phyloP scores from a whole-genome alignment of 148 eudicot genomes.

The Rhododendron vialii region DNA sequence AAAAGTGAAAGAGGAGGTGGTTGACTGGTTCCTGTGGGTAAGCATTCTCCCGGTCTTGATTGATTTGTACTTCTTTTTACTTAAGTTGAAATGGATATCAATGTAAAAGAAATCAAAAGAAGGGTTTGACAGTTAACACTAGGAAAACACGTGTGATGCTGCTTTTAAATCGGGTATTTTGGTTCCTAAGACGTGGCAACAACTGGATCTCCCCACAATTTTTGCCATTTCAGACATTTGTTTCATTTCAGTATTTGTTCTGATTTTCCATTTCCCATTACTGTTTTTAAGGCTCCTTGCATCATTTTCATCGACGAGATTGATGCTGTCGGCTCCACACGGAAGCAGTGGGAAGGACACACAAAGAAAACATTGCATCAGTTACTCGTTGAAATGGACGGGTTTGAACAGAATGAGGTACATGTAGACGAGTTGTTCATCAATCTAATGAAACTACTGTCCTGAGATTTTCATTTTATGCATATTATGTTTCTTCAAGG shows the following conservation, averaged over 20 bases:
- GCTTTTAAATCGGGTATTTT: neutral
- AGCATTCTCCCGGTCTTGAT: neutral
- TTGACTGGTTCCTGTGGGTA: neutral
- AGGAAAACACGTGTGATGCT: neutral
- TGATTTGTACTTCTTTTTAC: constrained; percentile 1
- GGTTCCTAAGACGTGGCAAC: neutral
- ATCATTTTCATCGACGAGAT: constrained; percentile 96
- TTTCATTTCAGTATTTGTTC: neutral
- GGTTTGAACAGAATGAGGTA: constrained; percentile 99
- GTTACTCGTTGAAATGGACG: constrained; percentile 98
- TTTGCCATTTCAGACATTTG: neutral
- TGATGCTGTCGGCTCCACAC: constrained; percentile 91
- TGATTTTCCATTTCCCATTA: neutral
- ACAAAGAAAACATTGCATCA: constrained; percentile 97
- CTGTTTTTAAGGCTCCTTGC: constrained; percentile 77
- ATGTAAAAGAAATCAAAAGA: neutral
- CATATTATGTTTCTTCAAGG: constrained; percentile 39
- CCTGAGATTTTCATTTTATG: neutral
- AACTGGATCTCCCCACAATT: neutral
- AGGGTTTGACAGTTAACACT: neutral
- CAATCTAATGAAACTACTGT: neutral
- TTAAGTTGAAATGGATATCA: constrained; percentile 3
- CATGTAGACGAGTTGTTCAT: neutral
- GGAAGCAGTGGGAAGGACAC: constrained; percentile 99
- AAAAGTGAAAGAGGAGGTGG: neutral